Evolutionary conservation across 192 early-diverging fungal species (phyloP).

Genomic region (Linnemannia hyalina): DNA sequence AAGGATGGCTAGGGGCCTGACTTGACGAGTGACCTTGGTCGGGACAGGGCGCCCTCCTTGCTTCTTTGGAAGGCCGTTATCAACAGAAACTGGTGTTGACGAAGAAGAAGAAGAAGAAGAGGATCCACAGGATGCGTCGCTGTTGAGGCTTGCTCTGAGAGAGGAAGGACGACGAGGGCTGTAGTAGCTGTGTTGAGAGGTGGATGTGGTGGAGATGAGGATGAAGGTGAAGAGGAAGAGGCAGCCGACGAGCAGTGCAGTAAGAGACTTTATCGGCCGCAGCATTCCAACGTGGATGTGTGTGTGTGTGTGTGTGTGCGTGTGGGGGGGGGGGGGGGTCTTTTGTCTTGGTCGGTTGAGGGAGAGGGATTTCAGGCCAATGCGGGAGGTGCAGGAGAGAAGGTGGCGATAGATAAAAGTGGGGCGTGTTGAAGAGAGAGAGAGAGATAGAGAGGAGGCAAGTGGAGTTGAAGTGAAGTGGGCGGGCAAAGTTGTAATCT

Average conservation of each 20-base stretch:
- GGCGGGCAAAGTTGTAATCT: background rate
- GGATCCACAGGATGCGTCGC: background rate
- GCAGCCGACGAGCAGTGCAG: conserved; percentile 25
- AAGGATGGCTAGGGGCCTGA: background rate
- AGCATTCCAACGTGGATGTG: conserved; percentile 18
- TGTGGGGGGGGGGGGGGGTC: too few species aligned
- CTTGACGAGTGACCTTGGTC: conserved; percentile 12
- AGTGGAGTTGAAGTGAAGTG: too few species aligned
- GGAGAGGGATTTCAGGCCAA: too few species aligned
- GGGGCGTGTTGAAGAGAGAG: background rate
- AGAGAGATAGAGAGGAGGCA: too few species aligned
- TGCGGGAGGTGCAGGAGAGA: background rate
- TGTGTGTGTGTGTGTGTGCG: background rate
- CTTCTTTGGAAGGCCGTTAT: background rate
- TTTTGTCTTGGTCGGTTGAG: background rate
- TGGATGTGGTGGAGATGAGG: conserved; percentile 12
- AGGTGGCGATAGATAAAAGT: background rate
- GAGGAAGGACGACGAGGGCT: conserved; percentile 16
- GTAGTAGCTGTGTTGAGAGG: conserved; percentile 1
- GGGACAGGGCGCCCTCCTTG: background rate
- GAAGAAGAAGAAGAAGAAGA: background rate
- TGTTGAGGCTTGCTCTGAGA: background rate
- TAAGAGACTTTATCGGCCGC: conserved; percentile 35
- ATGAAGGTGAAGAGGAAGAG: conserved; percentile 32
- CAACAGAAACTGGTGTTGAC: background rate